Evolutionary conservation across 306 rosid genomes (phyloP).

Genomic region (Cucurbita maxima): DNA sequence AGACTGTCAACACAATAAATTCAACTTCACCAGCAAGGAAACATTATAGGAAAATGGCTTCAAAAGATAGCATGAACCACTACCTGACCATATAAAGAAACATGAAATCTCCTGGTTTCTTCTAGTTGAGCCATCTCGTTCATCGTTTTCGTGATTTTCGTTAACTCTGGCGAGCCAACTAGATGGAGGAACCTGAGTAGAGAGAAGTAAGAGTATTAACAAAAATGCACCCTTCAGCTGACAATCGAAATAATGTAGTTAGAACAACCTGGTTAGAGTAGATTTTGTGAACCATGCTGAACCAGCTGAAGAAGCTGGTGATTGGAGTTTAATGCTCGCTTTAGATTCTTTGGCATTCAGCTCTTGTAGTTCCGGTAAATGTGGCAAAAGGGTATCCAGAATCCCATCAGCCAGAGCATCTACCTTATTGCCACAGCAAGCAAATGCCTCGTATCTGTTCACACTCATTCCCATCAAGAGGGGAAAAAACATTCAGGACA

Average conservation of each 20-base stretch:
- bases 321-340: conserved; percentile 41
- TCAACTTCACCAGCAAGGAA: conserved; percentile 5
- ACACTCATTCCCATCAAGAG: not conserved
- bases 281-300: conserved; percentile 76
- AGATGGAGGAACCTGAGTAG: conserved; percentile 53
- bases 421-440: conserved; percentile 29
- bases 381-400: conserved; percentile 52
- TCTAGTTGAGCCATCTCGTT: conserved; percentile 81
- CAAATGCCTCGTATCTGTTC: conserved; percentile 56
- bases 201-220: conserved; percentile 10
- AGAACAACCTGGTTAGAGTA: conserved; percentile 56
- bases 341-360: conserved; percentile 38
- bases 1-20: conserved; percentile 33
- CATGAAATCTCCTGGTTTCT: conserved; percentile 69
- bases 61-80: conserved; percentile 12
- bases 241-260: not conserved
- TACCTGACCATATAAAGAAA: conserved; percentile 79
- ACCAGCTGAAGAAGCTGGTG: conserved; percentile 35
- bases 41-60: conserved; percentile 3
- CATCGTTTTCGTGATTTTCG: conserved; percentile 20
- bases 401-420: conserved; percentile 47
- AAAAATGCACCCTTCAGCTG: not conserved
- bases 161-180: conserved; percentile 47
- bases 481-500: not conserved
- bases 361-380: conserved; percentile 45